Evolutionary conservation across 768 basidiomycete genomes (phyloP).

Genomic region (Neoboletus brunneissimus): DNA sequence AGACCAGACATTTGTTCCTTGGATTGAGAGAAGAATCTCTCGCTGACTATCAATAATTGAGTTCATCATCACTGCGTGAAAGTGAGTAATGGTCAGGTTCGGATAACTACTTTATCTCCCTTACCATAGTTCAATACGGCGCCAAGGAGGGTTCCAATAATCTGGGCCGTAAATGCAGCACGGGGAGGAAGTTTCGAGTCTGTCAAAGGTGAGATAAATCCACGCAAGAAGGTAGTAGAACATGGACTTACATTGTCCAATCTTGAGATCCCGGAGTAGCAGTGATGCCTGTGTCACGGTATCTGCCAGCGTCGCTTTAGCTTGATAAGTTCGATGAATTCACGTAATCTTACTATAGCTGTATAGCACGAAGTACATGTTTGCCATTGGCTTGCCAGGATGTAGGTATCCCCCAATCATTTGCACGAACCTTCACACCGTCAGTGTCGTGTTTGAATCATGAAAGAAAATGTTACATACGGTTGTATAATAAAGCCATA

Average conservation of each 20-base stretch:
- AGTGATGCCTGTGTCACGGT: slow-evolving; percentile 49
- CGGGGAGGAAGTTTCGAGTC: slow-evolving; percentile 64
- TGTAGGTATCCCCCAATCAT: slow-evolving; percentile 38
- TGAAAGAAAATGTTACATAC: slow-evolving; percentile 15
- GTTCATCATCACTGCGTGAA: slow-evolving; percentile 46
- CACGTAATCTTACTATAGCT: slow-evolving; percentile 40
- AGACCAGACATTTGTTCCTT: slow-evolving; percentile 45
- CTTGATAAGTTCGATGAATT: slow-evolving; percentile 36
- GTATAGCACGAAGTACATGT: slow-evolving; percentile 44
- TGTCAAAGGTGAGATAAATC: slow-evolving; percentile 34
- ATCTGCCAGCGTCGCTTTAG: slow-evolving; percentile 36
- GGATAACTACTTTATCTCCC: slow-evolving; percentile 42
- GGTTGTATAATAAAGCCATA: slow-evolving; percentile 22
- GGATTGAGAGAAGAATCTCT: slow-evolving; percentile 49
- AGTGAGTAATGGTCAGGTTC: slow-evolving; percentile 43
- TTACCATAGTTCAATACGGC: slow-evolving; percentile 46
- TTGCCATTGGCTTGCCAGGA: slow-evolving; percentile 41
- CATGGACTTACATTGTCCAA: slow-evolving; percentile 22
- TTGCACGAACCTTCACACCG: slow-evolving; percentile 30
- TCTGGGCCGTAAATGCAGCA: slow-evolving; percentile 60
- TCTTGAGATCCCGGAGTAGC: slow-evolving; percentile 58
- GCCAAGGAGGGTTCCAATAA: slow-evolving; percentile 32
- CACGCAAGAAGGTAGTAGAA: slow-evolving; percentile 30
- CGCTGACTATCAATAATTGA: slow-evolving; percentile 51
- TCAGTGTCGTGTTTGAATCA: background rate